A percentile compares a stretch with the other conserved stretches of the same genome.
phyloP scores from a whole-genome alignment of 1,284 basidiomycete genomes.

The Thelephora terrestris region DNA sequence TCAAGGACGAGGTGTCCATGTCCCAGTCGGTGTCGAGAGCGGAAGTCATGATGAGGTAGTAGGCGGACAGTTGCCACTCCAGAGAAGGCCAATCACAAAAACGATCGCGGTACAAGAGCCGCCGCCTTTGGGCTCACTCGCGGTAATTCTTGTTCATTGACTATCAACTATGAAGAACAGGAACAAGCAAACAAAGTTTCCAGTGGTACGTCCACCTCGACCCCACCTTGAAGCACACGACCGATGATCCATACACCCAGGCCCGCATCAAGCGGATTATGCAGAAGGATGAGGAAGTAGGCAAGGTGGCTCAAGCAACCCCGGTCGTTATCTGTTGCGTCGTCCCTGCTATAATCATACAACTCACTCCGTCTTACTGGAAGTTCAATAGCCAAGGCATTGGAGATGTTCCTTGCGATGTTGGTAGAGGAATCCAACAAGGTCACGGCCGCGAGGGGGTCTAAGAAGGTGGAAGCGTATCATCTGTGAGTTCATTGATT shows the following conservation, averaged over 20 bases:
- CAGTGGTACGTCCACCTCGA: constrained; percentile 44
- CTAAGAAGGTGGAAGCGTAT: constrained; percentile 88
- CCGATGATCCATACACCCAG: constrained; percentile 28
- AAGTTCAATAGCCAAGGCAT: constrained; percentile 71
- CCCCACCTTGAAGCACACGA: neutral
- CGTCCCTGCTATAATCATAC: constrained; percentile 6
- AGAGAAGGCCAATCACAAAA: neutral
- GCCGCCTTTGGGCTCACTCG: too few species aligned
- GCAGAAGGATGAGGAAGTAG: constrained; percentile 99
- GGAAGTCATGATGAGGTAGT: neutral
- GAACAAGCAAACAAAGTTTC: constrained; percentile 79
- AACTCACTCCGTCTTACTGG: constrained; percentile 1
- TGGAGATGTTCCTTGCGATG: constrained; percentile 88
- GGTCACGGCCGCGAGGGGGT: constrained; percentile 72
- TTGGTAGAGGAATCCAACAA: constrained; percentile 81
- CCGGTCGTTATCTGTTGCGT: constrained; percentile 94
- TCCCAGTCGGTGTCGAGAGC: neutral
- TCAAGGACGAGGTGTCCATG: neutral
- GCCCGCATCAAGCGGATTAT: constrained; percentile 99
- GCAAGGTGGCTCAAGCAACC: constrained; percentile 96
- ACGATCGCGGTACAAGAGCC: neutral
- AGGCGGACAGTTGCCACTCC: neutral
- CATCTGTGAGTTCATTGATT: constrained; percentile 71
- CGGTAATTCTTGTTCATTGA: too few species aligned
- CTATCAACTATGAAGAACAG: constrained; percentile 59